These are phyloP conservation scores for Sclerotinia glacialis DNA, from an alignment of 2,329 filamentous ascomycete genomes.

Conservation along the genomic window DNA sequence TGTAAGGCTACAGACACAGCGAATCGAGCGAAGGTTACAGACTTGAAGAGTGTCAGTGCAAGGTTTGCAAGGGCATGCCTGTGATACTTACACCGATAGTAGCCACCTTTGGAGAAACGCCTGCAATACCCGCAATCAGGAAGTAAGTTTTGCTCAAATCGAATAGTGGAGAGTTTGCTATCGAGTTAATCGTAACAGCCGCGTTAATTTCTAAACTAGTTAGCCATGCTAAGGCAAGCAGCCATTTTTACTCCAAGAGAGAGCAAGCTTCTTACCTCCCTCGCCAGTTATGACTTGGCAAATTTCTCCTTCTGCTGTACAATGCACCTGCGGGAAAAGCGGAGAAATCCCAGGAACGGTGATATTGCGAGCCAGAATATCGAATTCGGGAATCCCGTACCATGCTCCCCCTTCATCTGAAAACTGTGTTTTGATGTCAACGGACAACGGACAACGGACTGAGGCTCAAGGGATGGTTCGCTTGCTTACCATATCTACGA, in stretches of 20 bases:
- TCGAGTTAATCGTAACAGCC: constrained; percentile 59
- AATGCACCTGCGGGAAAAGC: constrained; percentile 58
- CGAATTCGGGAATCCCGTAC: constrained; percentile 47
- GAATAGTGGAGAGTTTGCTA: constrained; percentile 59
- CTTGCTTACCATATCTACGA: constrained; percentile 9
- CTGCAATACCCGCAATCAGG: constrained; percentile 67
- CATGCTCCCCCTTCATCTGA: constrained; percentile 43
- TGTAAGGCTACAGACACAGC: constrained; percentile 71
- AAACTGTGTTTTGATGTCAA: constrained; percentile 4
- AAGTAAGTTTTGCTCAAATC: constrained; percentile 67
- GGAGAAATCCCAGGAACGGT: constrained; percentile 60
- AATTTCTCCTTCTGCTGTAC: constrained; percentile 55
- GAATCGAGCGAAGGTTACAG: constrained; percentile 64
- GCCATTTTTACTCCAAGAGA: neutral
- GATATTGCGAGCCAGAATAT: constrained; percentile 55
- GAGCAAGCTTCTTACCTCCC: neutral
- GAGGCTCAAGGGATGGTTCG: neutral
- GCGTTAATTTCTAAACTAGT: constrained; percentile 54
- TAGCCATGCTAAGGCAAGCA: neutral
- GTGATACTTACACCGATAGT: constrained; percentile 50
- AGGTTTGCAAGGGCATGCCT: neutral
- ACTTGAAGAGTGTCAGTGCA: constrained; percentile 29
- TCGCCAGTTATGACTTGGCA: constrained; percentile 53
- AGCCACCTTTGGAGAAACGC: constrained; percentile 64
- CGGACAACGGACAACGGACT: neutral